phyloP scores from a whole-genome alignment of 495 filamentous ascomycete species.

The Bryoglossum gracile region DNA sequence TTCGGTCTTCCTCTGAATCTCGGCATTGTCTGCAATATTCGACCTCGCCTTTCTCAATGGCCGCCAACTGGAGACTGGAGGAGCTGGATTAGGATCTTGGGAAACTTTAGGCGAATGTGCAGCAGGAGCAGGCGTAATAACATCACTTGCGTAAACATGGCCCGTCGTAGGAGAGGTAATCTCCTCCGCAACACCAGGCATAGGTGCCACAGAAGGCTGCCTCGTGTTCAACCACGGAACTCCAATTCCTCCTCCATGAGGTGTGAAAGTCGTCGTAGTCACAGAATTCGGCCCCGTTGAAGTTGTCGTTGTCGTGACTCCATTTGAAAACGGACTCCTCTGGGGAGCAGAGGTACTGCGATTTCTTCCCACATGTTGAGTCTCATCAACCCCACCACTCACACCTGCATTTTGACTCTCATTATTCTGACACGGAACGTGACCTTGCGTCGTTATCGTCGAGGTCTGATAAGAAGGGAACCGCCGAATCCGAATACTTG shows the following conservation, averaged over 20 bases:
- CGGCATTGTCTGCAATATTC: conserved; percentile 10
- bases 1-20: conserved; percentile 5
- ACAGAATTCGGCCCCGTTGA: too few species aligned
- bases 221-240: neutral
- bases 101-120: conserved; percentile 25
- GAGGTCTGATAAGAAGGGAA: neutral
- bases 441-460: too few species aligned
- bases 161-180: conserved; percentile 24
- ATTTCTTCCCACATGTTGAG: conserved; percentile 7
- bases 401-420: neutral
- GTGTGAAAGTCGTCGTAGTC: too few species aligned
- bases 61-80: conserved; percentile 25
- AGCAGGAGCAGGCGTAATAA: conserved; percentile 20
- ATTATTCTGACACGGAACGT: too few species aligned
- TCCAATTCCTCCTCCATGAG: neutral
- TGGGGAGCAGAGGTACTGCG: conserved; percentile 13
- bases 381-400: neutral
- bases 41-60: conserved; percentile 23
- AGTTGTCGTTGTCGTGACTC: neutral
- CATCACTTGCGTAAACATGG: conserved; percentile 30
- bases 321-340: neutral
- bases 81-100: conserved; percentile 13
- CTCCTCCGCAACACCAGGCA: conserved; percentile 37
- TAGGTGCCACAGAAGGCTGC: conserved; percentile 9
- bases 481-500: conserved; percentile 15